Evolutionary conservation across 2,329 filamentous ascomycete species (phyloP), one percentile per base, ranked within the genome.

Genomic region (Aspergillus amoenus): DNA sequence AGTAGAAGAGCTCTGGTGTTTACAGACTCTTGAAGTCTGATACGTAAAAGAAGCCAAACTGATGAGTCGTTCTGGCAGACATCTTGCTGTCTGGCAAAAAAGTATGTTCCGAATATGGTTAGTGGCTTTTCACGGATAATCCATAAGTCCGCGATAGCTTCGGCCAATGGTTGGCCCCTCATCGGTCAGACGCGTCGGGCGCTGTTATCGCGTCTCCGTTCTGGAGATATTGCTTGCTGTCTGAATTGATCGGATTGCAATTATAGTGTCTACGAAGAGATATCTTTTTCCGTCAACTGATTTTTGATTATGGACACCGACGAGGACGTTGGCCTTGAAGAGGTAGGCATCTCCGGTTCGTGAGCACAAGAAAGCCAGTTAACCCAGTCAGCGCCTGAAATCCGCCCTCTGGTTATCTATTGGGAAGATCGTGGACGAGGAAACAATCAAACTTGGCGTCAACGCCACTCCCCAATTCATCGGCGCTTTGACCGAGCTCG

Each of bases 381-480:
- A 5, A 57, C 34, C 8, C 9, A 47, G 32, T 30, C 63, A 96
- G 88, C 87, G 88, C 61, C 84, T 94, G 67, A 95, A 95, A 79
- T 86, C 89, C 37, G 89, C 90, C 13, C 84, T 96, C 22, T 96
- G 91, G 91, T 88, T 88, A 68, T 84, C 87, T 22, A 84, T 96
- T 58, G 90, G 91, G 64, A 89, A 91, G 71, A 93, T 95, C 59
- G 90, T 96, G 62, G 93, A 97, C 72, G 87, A 93, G 63, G 89
- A 96, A 70, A 88, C 87, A 17, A 78, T 91, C 30, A 81, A 83
- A 56, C 80, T 87, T 27, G 86, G 90, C 69, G 83, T 91, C 62
- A 97, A 96, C 73, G 91, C 93, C 6, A 96, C 93, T 24, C 91
- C 91, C 2, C 91, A 96, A 69, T 96, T 95, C 73, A 95, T 95